Conservation (phyloP, 1,139 yeast species). For the Yamadazyma sp. region DNA sequence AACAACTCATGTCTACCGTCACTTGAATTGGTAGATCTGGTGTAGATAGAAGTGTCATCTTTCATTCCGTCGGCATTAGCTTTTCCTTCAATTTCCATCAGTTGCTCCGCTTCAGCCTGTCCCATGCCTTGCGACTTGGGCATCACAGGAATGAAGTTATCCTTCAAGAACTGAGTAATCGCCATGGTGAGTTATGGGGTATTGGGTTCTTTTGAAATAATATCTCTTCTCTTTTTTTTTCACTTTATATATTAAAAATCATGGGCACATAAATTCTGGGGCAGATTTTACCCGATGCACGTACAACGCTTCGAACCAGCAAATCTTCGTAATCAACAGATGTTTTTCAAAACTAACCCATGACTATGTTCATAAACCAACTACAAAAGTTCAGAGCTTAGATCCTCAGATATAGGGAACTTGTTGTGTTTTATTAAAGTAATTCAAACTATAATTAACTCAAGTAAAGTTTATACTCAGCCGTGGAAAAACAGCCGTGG, state of each 20-base stretch:
- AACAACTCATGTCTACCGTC: conserved; percentile 14
- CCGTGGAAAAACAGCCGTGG: too few relatives aligned
- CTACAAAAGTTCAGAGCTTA: too few relatives aligned
- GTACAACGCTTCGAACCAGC: too few relatives aligned
- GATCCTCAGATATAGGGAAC: too few relatives aligned
- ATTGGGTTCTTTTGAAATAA: conserved; percentile 1
- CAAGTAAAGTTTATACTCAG: too few relatives aligned
- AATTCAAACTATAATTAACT: too few relatives aligned
- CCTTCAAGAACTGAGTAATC: conserved; percentile 15
- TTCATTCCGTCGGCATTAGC: neutral
- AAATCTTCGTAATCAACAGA: too few relatives aligned
- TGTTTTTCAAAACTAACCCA: too few relatives aligned
- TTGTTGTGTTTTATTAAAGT: too few relatives aligned
- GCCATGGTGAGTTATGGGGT: too few relatives aligned
- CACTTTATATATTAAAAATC: neutral
- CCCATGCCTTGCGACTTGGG: conserved; percentile 10
- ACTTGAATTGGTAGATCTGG: conserved; percentile 17
- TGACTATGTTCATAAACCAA: too few relatives aligned
- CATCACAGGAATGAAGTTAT: conserved; percentile 20
- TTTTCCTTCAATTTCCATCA: neutral
- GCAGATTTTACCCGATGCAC: too few relatives aligned
- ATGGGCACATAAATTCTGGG: conserved; percentile 4
- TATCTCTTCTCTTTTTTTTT: conserved; percentile 1
- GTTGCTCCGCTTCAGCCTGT: neutral
- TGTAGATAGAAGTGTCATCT: conserved; percentile 16